A percentile compares a stretch with the other conserved stretches of the same genome.
Conservation (phyloP, 1,139 yeast genomes). For the Yamadazyma sp. region DNA sequence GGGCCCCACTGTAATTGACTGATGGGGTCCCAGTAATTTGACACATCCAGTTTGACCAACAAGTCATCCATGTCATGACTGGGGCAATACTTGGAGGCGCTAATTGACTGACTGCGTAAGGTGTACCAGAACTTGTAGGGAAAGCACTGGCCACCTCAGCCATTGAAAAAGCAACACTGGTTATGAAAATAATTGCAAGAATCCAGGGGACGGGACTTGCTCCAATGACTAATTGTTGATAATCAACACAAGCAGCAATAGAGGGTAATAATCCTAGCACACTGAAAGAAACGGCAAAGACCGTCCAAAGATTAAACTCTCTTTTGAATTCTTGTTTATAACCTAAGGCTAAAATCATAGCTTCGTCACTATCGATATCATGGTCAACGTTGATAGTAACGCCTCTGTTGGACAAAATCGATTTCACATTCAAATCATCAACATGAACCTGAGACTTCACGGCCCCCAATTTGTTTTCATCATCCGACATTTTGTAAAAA, state of each 20-base stretch:
- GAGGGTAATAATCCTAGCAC: conserved; percentile 74
- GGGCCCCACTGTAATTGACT: conserved; percentile 60
- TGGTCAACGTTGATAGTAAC: conserved; percentile 47
- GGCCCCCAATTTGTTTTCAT: conserved; percentile 23
- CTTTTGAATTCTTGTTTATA: conserved; percentile 74
- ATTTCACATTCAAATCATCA: conserved; percentile 38
- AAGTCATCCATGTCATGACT: conserved; percentile 57
- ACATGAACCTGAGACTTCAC: conserved; percentile 39
- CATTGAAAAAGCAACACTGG: conserved; percentile 50
- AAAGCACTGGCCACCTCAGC: conserved; percentile 50
- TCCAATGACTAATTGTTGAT: conserved; percentile 53
- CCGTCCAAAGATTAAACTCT: conserved; percentile 61
- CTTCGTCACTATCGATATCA: conserved; percentile 51
- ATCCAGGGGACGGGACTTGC: conserved; percentile 58
- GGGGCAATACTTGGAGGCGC: conserved; percentile 57
- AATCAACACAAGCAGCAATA: conserved; percentile 57
- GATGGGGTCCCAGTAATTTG: conserved; percentile 55
- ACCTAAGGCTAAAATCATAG: conserved; percentile 62
- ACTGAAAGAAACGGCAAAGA: conserved; percentile 69
- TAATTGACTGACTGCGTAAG: conserved; percentile 50
- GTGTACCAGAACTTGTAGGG: conserved; percentile 52
- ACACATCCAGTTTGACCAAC: conserved; percentile 55
- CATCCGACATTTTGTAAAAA: conserved; percentile 16
- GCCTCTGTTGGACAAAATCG: conserved; percentile 42
- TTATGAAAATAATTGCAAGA: conserved; percentile 49